Conservation (phyloP, 2,329 filamentous ascomycete genomes). For the Bertia moriformis region DNA sequence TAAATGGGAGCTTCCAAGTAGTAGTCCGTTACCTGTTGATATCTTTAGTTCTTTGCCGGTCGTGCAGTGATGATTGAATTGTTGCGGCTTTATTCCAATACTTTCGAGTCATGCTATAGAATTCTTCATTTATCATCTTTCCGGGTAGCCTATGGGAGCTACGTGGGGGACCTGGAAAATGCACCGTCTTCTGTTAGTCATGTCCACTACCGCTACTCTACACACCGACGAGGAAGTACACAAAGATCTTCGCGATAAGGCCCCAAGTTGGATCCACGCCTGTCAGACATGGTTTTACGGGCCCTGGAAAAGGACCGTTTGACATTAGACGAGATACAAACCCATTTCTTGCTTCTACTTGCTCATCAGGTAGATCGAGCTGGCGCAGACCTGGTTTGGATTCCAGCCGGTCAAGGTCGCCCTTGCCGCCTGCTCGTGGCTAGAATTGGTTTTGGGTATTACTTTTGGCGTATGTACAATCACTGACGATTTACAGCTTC, state of each 20-base stretch:
- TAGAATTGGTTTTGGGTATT: too few relatives aligned
- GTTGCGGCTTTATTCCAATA: constrained; percentile 35
- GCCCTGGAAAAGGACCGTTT: not conserved
- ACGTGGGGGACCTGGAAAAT: constrained; percentile 29
- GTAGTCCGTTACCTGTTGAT: constrained; percentile 8
- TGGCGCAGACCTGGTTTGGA: constrained; percentile 34
- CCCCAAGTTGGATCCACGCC: constrained; percentile 39
- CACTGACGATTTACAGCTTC: too few relatives aligned
- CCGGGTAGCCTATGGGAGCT: constrained; percentile 34
- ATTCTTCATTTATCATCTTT: constrained; percentile 44
- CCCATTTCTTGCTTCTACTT: constrained; percentile 32
- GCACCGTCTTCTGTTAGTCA: constrained; percentile 26
- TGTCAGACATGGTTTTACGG: constrained; percentile 29
- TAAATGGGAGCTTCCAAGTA: not conserved
- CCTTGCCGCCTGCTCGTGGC: too few relatives aligned
- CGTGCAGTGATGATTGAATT: constrained; percentile 29
- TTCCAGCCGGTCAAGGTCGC: constrained; percentile 32
- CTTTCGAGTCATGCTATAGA: constrained; percentile 38
- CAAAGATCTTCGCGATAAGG: too few relatives aligned
- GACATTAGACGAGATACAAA: constrained; percentile 25
- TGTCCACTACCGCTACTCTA: constrained; percentile 28
- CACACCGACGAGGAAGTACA: too few relatives aligned
- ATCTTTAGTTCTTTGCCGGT: constrained; percentile 9
- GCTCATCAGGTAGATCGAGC: constrained; percentile 31
- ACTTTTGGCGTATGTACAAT: too few relatives aligned